Evolutionary conservation across 345 rosid genomes (phyloP), one percentile per base, ranked within the genome.

Genomic region (Eucalyptus microcorys): DNA sequence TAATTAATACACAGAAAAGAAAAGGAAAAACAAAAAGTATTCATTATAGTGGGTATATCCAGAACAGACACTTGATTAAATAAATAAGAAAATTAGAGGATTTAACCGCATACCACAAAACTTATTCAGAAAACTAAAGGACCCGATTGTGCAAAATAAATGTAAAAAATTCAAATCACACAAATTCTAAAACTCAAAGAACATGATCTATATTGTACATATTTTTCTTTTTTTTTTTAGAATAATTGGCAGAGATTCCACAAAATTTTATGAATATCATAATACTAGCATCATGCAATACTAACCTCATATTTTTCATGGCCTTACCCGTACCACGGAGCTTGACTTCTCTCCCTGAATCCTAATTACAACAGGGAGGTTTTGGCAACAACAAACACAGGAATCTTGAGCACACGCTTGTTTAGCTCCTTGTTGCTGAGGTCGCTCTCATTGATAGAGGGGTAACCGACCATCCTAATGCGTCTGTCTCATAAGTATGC

Each of bases 301-400:
- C 0, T 53, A 1, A 21, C 26, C 27, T 53, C 26, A 53, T 53
- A 53, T 21, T 19, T 55, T 22, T 22, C 10, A 55, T 55, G 12
- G 59, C 9, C 59, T 50, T 50, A 50, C 55, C 55, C 3, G 22
- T 50, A 50, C 22, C 4, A 7, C 22, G 8, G 53, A 50, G 53
- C 24, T 22, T 0, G 11, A 55, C 27, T 22, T 55, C 59, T 55
- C 27, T 11, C 17, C 26, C 26, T 1, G 5, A 3, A 55, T 9
- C 59, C 59, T 22, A 55, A 8, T 55, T 55, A 55, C 3, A 2
- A 50, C 4, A 50, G 22, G 5, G 50, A 49, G 50, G 7, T 5
- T 0, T 49, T 49, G 19, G 0, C 52, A 49, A 49, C 52, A 15
- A 49, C 52, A 49, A 0, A 15, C 0, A 49, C 17, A 49, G 0